Percentiles rank a stretch among this genome's conserved stretches.
phyloP scores from a whole-genome alignment of 768 basidiomycete species.

The Terana coerulea region DNA sequence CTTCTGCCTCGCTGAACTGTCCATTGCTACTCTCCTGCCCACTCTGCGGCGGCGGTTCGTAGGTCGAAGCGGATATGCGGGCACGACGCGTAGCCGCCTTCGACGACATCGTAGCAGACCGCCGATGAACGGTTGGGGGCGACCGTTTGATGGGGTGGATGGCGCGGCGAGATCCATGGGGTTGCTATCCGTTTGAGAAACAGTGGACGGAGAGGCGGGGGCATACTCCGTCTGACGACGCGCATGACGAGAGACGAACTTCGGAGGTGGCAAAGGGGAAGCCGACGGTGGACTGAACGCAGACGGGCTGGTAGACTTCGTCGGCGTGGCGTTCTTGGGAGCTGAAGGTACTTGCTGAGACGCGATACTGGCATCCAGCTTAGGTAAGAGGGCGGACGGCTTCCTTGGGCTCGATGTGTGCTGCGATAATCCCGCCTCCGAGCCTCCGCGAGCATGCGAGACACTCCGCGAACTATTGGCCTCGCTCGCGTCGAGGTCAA shows the following conservation, averaged over 20 bases:
- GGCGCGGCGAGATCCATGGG: slow-evolving; percentile 13
- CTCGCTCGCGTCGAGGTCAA: slow-evolving; percentile 63
- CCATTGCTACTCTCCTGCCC: slow-evolving; percentile 24
- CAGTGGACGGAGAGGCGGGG: slow-evolving; percentile 10
- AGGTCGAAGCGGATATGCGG: slow-evolving; percentile 58
- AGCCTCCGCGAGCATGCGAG: slow-evolving; percentile 17
- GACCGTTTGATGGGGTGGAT: slow-evolving; percentile 4
- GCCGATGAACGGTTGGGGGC: slow-evolving; percentile 16
- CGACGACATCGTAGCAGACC: slow-evolving; percentile 30
- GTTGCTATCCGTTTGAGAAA: slow-evolving; percentile 10
- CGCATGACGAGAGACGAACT: slow-evolving; percentile 34
- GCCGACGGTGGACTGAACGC: slow-evolving; percentile 18
- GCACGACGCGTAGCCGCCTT: slow-evolving; percentile 44
- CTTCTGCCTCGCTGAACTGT: slow-evolving; percentile 54
- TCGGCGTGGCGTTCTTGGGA: neutral
- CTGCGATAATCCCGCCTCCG: neutral
- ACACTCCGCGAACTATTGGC: slow-evolving; percentile 19
- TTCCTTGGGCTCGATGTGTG: slow-evolving; percentile 17
- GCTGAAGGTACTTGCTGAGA: slow-evolving; percentile 1
- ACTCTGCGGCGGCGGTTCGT: slow-evolving; percentile 44
- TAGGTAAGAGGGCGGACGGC: slow-evolving; percentile 1
- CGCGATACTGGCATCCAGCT: neutral
- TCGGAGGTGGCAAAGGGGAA: slow-evolving; percentile 17
- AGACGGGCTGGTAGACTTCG: neutral
- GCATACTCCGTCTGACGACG: slow-evolving; percentile 49